Percentiles rank a stretch among this genome's conserved stretches.
These are phyloP conservation scores for Trematosphaeria pertusa DNA, from an alignment of 2,329 filamentous ascomycete species.

Conservation along the genomic window DNA sequence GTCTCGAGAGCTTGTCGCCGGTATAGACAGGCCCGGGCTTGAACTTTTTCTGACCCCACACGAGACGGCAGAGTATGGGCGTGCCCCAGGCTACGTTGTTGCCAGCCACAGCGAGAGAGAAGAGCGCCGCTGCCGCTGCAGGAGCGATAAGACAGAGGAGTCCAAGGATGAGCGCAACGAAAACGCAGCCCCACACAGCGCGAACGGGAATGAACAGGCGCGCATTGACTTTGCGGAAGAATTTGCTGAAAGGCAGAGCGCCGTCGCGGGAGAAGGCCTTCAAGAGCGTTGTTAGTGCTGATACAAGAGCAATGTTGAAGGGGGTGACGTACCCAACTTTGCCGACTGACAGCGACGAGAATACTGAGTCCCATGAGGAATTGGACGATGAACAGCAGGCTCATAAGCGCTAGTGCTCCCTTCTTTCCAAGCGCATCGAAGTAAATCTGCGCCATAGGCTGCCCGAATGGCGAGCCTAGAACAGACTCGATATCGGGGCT, in stretches of 20 bases:
- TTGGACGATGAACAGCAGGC: conserved; percentile 65
- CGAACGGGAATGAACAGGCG: conserved; percentile 65
- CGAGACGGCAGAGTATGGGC: conserved; percentile 64
- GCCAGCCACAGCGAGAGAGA: conserved; percentile 65
- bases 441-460: conserved; percentile 68
- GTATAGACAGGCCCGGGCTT: conserved; percentile 67
- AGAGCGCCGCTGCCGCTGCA: conserved; percentile 65
- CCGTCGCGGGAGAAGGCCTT: conserved; percentile 67
- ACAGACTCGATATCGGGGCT: conserved; percentile 59
- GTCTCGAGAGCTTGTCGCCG: conserved; percentile 56
- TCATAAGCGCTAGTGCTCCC: conserved; percentile 66
- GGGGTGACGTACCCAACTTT: conserved; percentile 59
- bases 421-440: conserved; percentile 66
- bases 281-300: neutral
- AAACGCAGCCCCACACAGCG: conserved; percentile 62
- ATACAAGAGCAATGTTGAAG: too few relatives aligned
- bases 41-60: conserved; percentile 66
- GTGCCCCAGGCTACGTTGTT: conserved; percentile 68
- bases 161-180: conserved; percentile 61
- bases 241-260: conserved; percentile 65
- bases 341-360: conserved; percentile 64
- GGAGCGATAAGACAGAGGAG: conserved; percentile 65
- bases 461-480: conserved; percentile 60
- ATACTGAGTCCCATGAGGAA: conserved; percentile 68
- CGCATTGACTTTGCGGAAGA: conserved; percentile 64